Percentiles rank a stretch among this genome's conserved stretches.
Evolutionary conservation across 2,329 filamentous ascomycete species (phyloP).

Genomic region (Diaporthe eres): DNA sequence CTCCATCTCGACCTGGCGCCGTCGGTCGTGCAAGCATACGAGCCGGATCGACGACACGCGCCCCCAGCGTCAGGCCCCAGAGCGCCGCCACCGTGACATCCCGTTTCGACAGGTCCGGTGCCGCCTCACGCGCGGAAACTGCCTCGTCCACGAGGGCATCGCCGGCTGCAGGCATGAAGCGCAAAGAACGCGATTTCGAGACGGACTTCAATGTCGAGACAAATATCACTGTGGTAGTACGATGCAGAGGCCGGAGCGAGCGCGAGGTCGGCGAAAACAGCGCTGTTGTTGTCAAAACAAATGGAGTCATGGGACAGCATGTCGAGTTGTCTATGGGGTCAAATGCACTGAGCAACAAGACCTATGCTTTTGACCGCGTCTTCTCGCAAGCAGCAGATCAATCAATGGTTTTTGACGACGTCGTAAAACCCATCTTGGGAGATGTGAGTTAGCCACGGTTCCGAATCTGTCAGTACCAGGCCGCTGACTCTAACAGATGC

Average conservation of each 20-base stretch:
- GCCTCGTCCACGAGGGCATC: conserved; percentile 71
- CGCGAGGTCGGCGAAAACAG: conserved; percentile 96
- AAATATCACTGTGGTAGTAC: conserved; percentile 97
- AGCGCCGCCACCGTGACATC: conserved; percentile 43
- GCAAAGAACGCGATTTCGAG: conserved; percentile 89
- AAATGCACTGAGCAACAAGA: conserved; percentile 93
- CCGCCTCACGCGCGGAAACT: conserved; percentile 80
- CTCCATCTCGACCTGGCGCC: conserved; percentile 42
- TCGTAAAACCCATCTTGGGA: conserved; percentile 91
- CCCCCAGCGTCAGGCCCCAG: conserved; percentile 44
- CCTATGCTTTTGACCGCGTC: conserved; percentile 96
- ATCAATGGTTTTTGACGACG: conserved; percentile 93
- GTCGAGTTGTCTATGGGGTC: conserved; percentile 94
- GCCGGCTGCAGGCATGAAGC: conserved; percentile 75
- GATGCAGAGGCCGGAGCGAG: conserved; percentile 92
- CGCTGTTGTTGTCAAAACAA: conserved; percentile 89
- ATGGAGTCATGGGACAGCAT: conserved; percentile 87
- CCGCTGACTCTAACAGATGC: conserved; percentile 72
- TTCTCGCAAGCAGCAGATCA: conserved; percentile 97
- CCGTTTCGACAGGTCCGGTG: conserved; percentile 56
- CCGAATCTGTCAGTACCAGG: conserved; percentile 4
- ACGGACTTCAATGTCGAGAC: conserved; percentile 80
- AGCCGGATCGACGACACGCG: conserved; percentile 43
- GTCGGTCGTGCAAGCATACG: conserved; percentile 49
- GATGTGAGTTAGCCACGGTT: conserved; percentile 70